Evolutionary conservation across 345 rosid species (phyloP), one percentile per base, ranked within the genome.

Genomic region (Lagerstroemia speciosa): DNA sequence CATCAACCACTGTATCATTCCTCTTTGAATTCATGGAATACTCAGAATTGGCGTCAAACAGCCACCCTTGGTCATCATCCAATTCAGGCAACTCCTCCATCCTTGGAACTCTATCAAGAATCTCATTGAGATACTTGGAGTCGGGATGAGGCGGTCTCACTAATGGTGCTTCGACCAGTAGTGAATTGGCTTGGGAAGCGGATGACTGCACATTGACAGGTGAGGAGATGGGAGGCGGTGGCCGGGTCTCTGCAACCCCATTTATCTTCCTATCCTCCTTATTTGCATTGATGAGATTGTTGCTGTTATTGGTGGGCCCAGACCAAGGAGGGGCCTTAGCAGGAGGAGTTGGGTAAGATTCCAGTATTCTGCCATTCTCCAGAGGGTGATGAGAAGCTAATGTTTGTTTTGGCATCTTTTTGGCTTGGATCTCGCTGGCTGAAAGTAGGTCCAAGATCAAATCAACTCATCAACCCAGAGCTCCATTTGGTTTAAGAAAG

Each of bases 71-170:
- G 60, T 82, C 87, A 77, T 73, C 82, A 68, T 46, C 69, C 57
- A 72, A 73, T 74, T 81, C 82, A n/a, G 72, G 64, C 75, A 70
- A 48, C 36, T 81, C 88, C 72, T 91, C 87, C 78, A 78, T 75
- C 66, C 76, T 74, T 32, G 97, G 91, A 68, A 91, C 76, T 45
- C 75, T 53, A 53, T 30, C 62, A 36, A 91, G 79, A 62, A 91
- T 70, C 78, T 76, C 74, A 78, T 74, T 75, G 63, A 87, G 79
- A 77, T 81, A 81, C 75, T 64, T 64, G 19, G 70, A 72, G 76
- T 91, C 95, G 0, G 91, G 87, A 79, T 91, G 97, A 36, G 88
- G 94, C 43, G 80, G 88, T 73, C 79, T 85, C 36, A 26, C 64
- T 58, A 77, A 75, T 77, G 80, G 87, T 34, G 67, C 72, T 19